Evolutionary conservation across 495 filamentous ascomycete genomes (phyloP).

Genomic region (Aspergillus haitiensis): DNA sequence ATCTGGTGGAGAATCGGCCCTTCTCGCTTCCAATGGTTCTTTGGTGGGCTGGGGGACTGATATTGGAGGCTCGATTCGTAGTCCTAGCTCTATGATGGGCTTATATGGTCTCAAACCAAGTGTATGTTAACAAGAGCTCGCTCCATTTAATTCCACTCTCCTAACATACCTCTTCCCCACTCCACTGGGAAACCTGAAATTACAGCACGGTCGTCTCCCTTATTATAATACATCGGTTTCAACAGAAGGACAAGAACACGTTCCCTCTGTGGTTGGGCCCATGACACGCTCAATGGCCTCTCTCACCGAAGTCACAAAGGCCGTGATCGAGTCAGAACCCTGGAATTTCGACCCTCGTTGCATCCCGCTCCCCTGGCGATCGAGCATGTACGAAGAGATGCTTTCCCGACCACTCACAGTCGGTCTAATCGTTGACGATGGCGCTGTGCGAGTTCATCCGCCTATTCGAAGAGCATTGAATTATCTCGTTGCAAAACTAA

Average conservation of each 20-base stretch:
- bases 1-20: constrained; percentile 62
- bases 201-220: constrained; percentile 44
- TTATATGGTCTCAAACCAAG: constrained; percentile 58
- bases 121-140: constrained; percentile 26
- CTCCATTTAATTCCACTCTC: background rate
- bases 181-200: too few species aligned
- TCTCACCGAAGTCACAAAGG: constrained; percentile 36
- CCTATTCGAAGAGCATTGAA: constrained; percentile 45
- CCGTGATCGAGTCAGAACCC: constrained; percentile 36
- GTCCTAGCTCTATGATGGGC: constrained; percentile 54
- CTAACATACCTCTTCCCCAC: too few species aligned
- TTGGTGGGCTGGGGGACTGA: constrained; percentile 64
- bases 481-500: constrained; percentile 35
- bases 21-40: constrained; percentile 59
- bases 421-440: constrained; percentile 50
- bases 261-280: constrained; percentile 51
- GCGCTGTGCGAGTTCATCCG: constrained; percentile 49
- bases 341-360: constrained; percentile 50
- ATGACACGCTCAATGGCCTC: constrained; percentile 47
- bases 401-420: constrained; percentile 44
- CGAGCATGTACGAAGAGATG: constrained; percentile 36
- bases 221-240: constrained; percentile 48
- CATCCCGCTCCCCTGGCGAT: constrained; percentile 47
- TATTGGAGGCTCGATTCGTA: constrained; percentile 61
- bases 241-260: constrained; percentile 54